phyloP scores from a whole-genome alignment of 306 rosid genomes.

The Neltuma alba region DNA sequence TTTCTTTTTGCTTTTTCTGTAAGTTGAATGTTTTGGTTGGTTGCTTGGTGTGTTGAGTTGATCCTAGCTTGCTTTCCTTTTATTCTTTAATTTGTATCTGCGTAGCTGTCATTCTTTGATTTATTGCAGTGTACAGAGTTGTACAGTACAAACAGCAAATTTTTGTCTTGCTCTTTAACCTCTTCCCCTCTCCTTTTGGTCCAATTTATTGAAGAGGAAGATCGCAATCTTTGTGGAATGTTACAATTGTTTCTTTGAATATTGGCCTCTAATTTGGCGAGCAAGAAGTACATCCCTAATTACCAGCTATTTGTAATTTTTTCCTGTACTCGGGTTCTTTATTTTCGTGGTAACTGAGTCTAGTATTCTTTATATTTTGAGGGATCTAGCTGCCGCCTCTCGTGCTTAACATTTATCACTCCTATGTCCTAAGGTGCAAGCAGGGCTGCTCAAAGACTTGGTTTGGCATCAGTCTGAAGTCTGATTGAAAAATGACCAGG shows the following conservation, averaged over 20 bases:
- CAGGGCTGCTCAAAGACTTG: too few species aligned
- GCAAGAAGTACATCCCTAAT: too few species aligned
- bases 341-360: too few species aligned
- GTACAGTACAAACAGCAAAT: slow-evolving; percentile 39
- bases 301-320: too few species aligned
- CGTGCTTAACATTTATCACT: too few species aligned
- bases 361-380: too few species aligned
- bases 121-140: slow-evolving; percentile 62
- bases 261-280: too few species aligned
- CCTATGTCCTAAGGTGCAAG: too few species aligned
- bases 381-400: too few species aligned
- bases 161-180: slow-evolving; percentile 3
- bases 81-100: slow-evolving; percentile 57
- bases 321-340: too few species aligned
- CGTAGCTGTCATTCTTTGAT: slow-evolving; percentile 39
- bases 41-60: slow-evolving; percentile 39
- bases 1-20: not conserved
- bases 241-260: not conserved
- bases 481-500: too few species aligned
- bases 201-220: not conserved
- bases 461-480: too few species aligned
- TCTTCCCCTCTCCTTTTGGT: not conserved
- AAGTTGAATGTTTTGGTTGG: slow-evolving; percentile 32
- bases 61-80: slow-evolving; percentile 31
- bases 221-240: not conserved